A percentile compares a stretch with the other conserved stretches of the same genome.
Conservation (phyloP, 2,329 filamentous ascomycete species). For the Pseudogymnoascus sp. region DNA sequence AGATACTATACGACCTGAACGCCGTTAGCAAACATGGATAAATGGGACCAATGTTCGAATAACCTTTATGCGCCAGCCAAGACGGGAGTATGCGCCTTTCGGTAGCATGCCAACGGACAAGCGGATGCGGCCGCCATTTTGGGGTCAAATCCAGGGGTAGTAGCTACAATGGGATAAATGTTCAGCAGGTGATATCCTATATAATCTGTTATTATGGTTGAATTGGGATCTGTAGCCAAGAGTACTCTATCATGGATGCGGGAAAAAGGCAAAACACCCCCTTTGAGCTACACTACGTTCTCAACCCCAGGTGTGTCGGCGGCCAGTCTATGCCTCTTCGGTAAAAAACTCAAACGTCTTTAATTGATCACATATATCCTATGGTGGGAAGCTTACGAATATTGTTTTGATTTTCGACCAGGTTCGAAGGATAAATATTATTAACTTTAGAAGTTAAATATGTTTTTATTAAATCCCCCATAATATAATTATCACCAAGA, state of each 20-base stretch:
- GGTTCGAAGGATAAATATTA: not conserved
- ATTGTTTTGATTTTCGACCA: not conserved
- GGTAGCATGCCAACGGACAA: not conserved
- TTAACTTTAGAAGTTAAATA: too few relatives aligned
- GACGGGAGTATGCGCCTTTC: not conserved
- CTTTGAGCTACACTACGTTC: not conserved
- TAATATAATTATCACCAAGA: not conserved
- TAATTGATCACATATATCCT: not conserved
- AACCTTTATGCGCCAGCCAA: slow-evolving; percentile 6
- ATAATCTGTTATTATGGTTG: too few relatives aligned
- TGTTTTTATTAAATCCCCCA: not conserved
- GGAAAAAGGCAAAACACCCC: not conserved
- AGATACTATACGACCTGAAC: not conserved
- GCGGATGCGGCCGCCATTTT: not conserved
- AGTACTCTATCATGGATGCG: too few relatives aligned
- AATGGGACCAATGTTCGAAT: not conserved
- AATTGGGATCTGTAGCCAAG: too few relatives aligned
- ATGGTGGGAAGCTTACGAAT: not conserved
- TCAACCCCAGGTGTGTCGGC: not conserved
- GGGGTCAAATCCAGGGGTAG: not conserved
- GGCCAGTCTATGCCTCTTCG: not conserved
- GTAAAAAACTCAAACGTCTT: not conserved
- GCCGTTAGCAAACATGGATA: not conserved
- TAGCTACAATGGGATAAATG: not conserved
- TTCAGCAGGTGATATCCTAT: too few relatives aligned